Conservation (phyloP, 345 rosid genomes). For the Gossypium sturtianum region DNA sequence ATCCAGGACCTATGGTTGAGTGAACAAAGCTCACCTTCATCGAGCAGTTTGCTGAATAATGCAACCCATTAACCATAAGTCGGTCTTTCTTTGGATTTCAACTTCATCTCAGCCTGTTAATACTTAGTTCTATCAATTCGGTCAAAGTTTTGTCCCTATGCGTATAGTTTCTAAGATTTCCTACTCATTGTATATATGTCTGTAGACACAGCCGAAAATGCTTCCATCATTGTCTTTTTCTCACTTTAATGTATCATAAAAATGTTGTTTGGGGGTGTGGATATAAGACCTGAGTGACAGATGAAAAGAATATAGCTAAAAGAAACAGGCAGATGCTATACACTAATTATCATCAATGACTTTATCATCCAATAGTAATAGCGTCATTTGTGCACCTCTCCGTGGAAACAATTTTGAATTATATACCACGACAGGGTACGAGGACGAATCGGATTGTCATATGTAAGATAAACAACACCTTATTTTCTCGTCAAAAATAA, state of each 20-base stretch:
- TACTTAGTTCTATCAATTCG: background rate
- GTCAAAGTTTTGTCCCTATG: background rate
- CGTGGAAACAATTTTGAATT: too few relatives aligned
- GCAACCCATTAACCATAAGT: conserved; percentile 20
- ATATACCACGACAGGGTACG: too few relatives aligned
- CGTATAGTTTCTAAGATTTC: background rate
- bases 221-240: background rate
- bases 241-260: background rate
- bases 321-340: background rate
- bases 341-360: background rate
- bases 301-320: background rate
- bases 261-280: background rate
- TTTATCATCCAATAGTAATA: background rate
- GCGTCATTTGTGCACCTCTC: too few relatives aligned
- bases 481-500: background rate
- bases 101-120: background rate
- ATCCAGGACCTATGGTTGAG: conserved; percentile 42
- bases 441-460: too few relatives aligned
- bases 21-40: conserved; percentile 54
- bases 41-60: conserved; percentile 32
- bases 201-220: background rate
- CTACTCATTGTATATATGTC: background rate
- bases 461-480: background rate
- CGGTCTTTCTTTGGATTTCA: background rate
- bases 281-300: background rate